These are phyloP conservation scores for Dendrothele bispora DNA, from an alignment of 768 basidiomycete species.

Conservation along the genomic window DNA sequence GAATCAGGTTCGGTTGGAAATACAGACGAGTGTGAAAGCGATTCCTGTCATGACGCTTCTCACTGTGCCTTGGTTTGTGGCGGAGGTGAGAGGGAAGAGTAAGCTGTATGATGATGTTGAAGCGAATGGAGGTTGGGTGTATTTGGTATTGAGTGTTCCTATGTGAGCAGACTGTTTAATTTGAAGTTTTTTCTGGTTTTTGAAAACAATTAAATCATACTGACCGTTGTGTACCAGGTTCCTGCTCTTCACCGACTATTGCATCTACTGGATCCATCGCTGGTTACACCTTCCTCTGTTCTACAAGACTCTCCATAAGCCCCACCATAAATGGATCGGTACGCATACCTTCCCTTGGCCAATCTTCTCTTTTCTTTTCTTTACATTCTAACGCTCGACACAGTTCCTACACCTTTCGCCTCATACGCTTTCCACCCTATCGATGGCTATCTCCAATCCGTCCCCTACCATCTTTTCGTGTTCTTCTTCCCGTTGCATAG, in stretches of 20 bases:
- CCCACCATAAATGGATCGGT: slow-evolving; percentile 99
- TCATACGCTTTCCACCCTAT: slow-evolving; percentile 97
- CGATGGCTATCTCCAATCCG: slow-evolving; percentile 89
- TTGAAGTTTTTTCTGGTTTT: background rate
- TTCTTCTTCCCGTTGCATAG: slow-evolving; percentile 89
- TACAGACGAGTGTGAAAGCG: slow-evolving; percentile 65
- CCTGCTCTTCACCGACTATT: slow-evolving; percentile 88
- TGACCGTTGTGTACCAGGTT: slow-evolving; percentile 51
- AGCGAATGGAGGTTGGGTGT: slow-evolving; percentile 77
- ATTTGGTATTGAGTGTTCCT: slow-evolving; percentile 61
- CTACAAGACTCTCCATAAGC: slow-evolving; percentile 94
- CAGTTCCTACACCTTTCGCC: slow-evolving; percentile 95
- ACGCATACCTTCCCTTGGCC: slow-evolving; percentile 40
- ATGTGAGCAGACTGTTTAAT: slow-evolving; percentile 53
- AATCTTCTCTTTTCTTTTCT: background rate
- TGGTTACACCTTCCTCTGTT: slow-evolving; percentile 78
- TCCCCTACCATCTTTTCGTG: slow-evolving; percentile 92
- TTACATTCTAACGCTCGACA: slow-evolving; percentile 4
- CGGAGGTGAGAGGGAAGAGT: slow-evolving; percentile 84
- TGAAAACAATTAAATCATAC: background rate
- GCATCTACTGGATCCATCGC: slow-evolving; percentile 97
- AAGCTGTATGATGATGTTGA: slow-evolving; percentile 74
- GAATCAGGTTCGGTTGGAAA: slow-evolving; percentile 83
- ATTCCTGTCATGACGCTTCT: slow-evolving; percentile 82
- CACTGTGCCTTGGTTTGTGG: slow-evolving; percentile 92